Evolutionary conservation across 352 stramenopile species (phyloP), one percentile per base, ranked within the genome.

Genomic region (Globisporangium canariense): DNA sequence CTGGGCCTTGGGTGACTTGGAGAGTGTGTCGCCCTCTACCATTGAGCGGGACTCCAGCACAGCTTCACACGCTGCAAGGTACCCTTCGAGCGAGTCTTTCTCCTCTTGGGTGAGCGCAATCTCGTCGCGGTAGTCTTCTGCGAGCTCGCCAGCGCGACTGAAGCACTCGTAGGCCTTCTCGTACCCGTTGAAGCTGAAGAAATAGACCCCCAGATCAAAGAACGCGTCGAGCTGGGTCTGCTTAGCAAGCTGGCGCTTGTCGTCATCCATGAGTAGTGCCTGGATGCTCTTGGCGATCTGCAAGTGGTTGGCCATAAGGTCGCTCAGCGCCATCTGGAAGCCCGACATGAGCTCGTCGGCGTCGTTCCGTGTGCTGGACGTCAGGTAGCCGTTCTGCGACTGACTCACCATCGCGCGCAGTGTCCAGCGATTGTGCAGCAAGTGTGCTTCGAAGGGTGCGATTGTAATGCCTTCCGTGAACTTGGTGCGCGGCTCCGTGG

Each of bases 131-230:
- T 67, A 65, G 45, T 85, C 70, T 20, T 89, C 76, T 5, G 77
- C 28, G n/a, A 92, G 66, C 61, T 90, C 79, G 7, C 51, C 73
- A 0, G 84, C 84, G 41, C 77, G 78, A 51, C 75, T 87, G 54
- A 93, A 91, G 66, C 78, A 91, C 59, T 81, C 81, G 58, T 90
- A 90, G 6, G 84, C 84, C 50, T 89, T 89, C 52, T 90, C 82
- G 49, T 85, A 91, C 2, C 77, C 77, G 36, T 76, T 81, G 53
- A 93, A 90, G 70, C 72, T 89, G 69, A 93, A 93, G 58, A 88
- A 93, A 45, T 91, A 93, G 32, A 83, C 56, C 0, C 77, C 82
- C 1, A 93, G 68, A 58, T 93, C 84, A 58, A 77, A 83, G 65
- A 80, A 89, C 10, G 83, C 81, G 11, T 90, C 78, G 49, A 88